Conservation (phyloP, 768 basidiomycete species). For the Lyophyllum semitale region DNA sequence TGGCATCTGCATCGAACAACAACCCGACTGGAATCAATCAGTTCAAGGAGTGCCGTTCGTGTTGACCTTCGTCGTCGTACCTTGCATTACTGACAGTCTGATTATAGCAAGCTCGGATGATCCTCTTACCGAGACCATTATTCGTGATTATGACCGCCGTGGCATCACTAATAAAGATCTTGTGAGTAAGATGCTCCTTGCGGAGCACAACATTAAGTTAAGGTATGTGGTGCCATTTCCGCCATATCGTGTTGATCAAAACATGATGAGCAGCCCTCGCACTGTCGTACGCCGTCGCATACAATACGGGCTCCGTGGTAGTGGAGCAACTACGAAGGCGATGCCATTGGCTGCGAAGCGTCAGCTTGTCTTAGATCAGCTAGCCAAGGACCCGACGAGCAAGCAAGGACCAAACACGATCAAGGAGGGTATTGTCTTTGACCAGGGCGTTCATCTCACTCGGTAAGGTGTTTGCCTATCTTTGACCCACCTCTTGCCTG, state of each 20-base stretch:
- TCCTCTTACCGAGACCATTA: slow-evolving; percentile 11
- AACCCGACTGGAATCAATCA: slow-evolving; percentile 26
- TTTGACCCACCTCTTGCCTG: too few species aligned
- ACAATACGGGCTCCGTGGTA: slow-evolving; percentile 25
- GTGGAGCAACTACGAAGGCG: slow-evolving; percentile 24
- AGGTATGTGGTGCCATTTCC: slow-evolving; percentile 20
- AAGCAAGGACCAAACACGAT: background rate
- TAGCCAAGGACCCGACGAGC: background rate
- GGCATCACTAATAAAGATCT: slow-evolving; percentile 25
- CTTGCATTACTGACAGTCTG: background rate
- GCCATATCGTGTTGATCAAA: background rate
- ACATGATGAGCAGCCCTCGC: too few species aligned
- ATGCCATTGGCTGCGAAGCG: slow-evolving; percentile 24
- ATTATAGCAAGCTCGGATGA: slow-evolving; percentile 24
- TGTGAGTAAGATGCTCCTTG: slow-evolving; percentile 24
- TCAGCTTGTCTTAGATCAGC: background rate
- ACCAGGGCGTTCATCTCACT: background rate
- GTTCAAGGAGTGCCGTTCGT: slow-evolving; percentile 28
- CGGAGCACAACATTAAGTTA: slow-evolving; percentile 25
- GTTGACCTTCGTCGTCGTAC: too few species aligned
- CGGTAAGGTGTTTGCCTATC: too few species aligned
- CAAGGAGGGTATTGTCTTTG: background rate
- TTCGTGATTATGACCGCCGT: slow-evolving; percentile 25
- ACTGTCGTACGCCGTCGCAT: slow-evolving; percentile 26
- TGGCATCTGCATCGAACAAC: background rate